Evolutionary conservation across 192 early-diverging fungal genomes (phyloP).

Genomic region (Lobosporangium transversale): DNA sequence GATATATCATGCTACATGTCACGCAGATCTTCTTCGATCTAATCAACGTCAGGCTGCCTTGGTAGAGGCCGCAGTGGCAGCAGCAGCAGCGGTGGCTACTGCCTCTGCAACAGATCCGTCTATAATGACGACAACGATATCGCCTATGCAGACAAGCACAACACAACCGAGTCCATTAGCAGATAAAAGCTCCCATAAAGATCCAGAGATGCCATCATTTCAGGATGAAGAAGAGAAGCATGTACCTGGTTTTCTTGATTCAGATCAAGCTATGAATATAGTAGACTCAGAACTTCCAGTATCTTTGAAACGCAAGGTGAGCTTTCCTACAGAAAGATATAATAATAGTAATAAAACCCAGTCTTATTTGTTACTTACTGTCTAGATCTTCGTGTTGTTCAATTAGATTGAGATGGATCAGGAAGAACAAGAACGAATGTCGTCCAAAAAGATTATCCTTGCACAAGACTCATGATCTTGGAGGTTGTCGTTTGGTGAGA

Average conservation of each 20-base stretch:
- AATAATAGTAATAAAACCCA: neutral
- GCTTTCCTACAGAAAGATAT: neutral
- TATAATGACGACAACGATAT: too few relatives aligned
- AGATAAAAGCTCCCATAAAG: too few relatives aligned
- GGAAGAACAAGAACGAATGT: constrained; percentile 11
- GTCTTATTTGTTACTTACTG: too few relatives aligned
- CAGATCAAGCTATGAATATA: constrained; percentile 33
- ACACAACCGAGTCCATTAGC: too few relatives aligned
- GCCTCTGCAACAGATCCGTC: neutral
- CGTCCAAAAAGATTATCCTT: constrained; percentile 34
- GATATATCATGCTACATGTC: constrained; percentile 71
- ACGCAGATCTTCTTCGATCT: constrained; percentile 59
- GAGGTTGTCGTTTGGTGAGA: too few relatives aligned
- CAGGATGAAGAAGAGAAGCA: too few relatives aligned
- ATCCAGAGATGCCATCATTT: too few relatives aligned
- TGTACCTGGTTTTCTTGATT: too few relatives aligned
- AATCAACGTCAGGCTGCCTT: constrained; percentile 30
- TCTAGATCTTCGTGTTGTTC: neutral
- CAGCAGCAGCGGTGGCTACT: constrained; percentile 6
- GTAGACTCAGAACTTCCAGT: constrained; percentile 3
- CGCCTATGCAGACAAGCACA: too few relatives aligned
- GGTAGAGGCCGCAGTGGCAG: neutral
- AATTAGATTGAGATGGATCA: constrained; percentile 31
- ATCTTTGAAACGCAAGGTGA: constrained; percentile 49
- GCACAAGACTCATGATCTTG: constrained; percentile 3